These are phyloP conservation scores for Boletus reticulatus DNA, from an alignment of 768 basidiomycete species.

Conservation along the genomic window DNA sequence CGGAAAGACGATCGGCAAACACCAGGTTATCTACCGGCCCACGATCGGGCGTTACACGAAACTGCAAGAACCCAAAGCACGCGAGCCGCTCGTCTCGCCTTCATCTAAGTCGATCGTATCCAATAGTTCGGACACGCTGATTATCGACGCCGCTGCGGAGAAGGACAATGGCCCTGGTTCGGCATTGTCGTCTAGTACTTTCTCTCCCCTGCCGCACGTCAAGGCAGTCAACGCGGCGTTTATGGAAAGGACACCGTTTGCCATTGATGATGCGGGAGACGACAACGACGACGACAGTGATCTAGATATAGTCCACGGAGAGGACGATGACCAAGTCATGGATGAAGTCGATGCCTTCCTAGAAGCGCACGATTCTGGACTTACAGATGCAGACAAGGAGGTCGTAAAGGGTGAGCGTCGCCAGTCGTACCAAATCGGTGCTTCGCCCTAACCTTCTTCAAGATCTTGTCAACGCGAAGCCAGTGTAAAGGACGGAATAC, in stretches of 20 bases:
- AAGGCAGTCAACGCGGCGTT: conserved; percentile 77
- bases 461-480: conserved; percentile 64
- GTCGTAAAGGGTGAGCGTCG: conserved; percentile 63
- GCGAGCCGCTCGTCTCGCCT: conserved; percentile 81
- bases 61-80: conserved; percentile 82
- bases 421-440: not conserved
- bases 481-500: conserved; percentile 32
- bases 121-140: conserved; percentile 39
- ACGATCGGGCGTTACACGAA: conserved; percentile 84
- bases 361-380: conserved; percentile 87
- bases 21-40: conserved; percentile 79
- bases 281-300: conserved; percentile 70
- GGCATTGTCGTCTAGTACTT: conserved; percentile 26
- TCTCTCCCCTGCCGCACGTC: conserved; percentile 64
- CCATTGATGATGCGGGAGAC: conserved; percentile 87
- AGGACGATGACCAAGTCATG: conserved; percentile 77
- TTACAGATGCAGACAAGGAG: conserved; percentile 76
- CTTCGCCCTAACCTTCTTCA: not conserved
- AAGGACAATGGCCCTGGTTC: conserved; percentile 25
- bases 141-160: conserved; percentile 38
- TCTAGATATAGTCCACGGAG: conserved; percentile 49
- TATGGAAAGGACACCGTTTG: conserved; percentile 92
- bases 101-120: conserved; percentile 50
- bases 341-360: conserved; percentile 96
- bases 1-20: conserved; percentile 91